Conservation (phyloP, 2,329 filamentous ascomycete species). For the Verticillium dahliae region DNA sequence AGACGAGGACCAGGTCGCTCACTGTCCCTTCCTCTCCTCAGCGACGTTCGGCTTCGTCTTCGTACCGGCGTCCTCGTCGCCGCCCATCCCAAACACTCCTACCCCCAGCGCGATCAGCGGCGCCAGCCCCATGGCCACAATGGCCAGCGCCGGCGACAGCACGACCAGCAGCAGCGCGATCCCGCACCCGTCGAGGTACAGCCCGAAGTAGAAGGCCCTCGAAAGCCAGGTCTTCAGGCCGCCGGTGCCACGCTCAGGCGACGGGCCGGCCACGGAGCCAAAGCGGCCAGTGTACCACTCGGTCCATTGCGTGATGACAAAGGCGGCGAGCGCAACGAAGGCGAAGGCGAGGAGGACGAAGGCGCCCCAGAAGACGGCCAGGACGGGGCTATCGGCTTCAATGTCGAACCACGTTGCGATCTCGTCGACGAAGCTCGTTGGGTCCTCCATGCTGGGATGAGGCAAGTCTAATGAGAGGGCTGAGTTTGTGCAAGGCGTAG, state of each 20-base stretch:
- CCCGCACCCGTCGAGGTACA: background rate
- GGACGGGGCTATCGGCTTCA: background rate
- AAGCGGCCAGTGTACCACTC: background rate
- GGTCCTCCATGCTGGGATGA: background rate
- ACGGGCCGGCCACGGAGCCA: background rate
- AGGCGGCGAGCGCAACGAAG: background rate
- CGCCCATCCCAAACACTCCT: background rate
- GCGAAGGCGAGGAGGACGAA: background rate
- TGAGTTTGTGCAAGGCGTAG: too few relatives aligned
- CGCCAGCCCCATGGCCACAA: background rate
- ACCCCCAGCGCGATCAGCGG: background rate
- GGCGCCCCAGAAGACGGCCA: background rate
- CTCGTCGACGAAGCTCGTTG: background rate
- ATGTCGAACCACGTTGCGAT: background rate
- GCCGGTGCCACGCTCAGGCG: background rate
- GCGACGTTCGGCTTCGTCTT: background rate
- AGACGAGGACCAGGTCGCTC: background rate
- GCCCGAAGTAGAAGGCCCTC: background rate
- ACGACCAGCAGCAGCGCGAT: background rate
- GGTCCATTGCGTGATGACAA: background rate
- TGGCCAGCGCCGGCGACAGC: background rate
- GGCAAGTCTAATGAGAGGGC: background rate
- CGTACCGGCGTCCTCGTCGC: background rate
- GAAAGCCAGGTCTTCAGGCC: background rate
- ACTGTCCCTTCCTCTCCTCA: background rate